A percentile compares a stretch with the other conserved stretches of the same genome.
Evolutionary conservation across 106 monocot species (phyloP).

Genomic region (Dendrobium officinale): DNA sequence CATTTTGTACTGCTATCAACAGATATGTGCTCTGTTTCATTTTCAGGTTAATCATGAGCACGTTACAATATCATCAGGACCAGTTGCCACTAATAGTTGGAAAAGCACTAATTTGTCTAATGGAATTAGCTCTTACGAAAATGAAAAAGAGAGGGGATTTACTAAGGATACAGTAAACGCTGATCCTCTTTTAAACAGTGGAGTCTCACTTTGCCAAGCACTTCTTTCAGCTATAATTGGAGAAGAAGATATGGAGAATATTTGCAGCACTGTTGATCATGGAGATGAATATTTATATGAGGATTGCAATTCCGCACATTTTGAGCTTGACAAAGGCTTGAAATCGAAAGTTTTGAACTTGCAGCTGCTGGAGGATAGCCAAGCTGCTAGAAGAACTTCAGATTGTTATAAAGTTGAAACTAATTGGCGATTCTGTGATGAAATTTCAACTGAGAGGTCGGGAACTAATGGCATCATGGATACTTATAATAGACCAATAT

Average conservation of each 20-base stretch:
- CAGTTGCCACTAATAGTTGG: slow-evolving; percentile 9
- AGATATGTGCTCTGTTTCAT: not conserved
- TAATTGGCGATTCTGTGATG: slow-evolving; percentile 25
- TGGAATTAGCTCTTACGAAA: slow-evolving; percentile 19
- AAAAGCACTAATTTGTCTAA: slow-evolving; percentile 13
- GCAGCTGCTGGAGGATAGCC: slow-evolving; percentile 10
- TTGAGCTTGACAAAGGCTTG: slow-evolving; percentile 30
- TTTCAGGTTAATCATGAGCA: slow-evolving; percentile 33
- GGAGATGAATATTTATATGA: slow-evolving; percentile 19
- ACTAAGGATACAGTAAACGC: slow-evolving; percentile 14
- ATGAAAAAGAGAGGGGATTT: slow-evolving; percentile 8
- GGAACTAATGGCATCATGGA: slow-evolving; percentile 16
- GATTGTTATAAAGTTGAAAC: slow-evolving; percentile 22
- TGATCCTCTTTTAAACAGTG: slow-evolving; percentile 39
- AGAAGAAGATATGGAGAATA: slow-evolving; percentile 42
- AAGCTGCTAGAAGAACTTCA: slow-evolving; percentile 17
- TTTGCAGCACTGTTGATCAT: slow-evolving; percentile 11
- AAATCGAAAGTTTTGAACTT: slow-evolving; percentile 14
- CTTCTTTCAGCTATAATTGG: slow-evolving; percentile 69
- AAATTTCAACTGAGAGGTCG: slow-evolving; percentile 12
- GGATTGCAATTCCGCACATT: slow-evolving; percentile 16
- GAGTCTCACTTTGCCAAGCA: slow-evolving; percentile 55
- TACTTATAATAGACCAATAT: not conserved
- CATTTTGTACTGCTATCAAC: not conserved
- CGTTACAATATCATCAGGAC: slow-evolving; percentile 21